A percentile compares a stretch with the other conserved stretches of the same genome.
Evolutionary conservation across 2,329 filamentous ascomycete genomes (phyloP).

Genomic region (Pseudogymnoascus sp.): DNA sequence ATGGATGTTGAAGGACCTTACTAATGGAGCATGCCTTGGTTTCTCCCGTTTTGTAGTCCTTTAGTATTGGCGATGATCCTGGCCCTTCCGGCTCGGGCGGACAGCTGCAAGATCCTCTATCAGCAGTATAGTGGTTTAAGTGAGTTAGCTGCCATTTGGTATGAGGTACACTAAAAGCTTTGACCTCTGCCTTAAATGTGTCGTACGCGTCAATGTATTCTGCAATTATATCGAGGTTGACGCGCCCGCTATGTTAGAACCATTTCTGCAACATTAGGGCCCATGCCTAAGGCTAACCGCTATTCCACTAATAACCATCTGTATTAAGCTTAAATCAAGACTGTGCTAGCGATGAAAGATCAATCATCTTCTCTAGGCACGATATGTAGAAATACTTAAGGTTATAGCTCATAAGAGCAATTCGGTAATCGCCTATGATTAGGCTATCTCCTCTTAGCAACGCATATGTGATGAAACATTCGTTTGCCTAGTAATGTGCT

Average conservation of each 20-base stretch:
- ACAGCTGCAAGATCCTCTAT: background rate
- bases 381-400: background rate
- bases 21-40: background rate
- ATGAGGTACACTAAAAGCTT: background rate
- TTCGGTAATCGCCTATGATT: no score
- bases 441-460: no score
- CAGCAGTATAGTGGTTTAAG: background rate
- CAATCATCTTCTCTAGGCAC: background rate
- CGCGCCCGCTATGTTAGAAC: background rate
- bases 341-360: background rate
- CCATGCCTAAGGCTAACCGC: background rate
- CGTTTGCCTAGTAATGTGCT: background rate
- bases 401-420: no score
- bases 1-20: background rate
- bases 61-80: background rate
- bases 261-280: background rate
- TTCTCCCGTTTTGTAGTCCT: background rate
- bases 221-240: background rate
- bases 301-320: background rate
- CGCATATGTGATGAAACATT: background rate
- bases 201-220: background rate
- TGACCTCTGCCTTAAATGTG: background rate
- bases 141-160: background rate
- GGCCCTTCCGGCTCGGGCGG: background rate
- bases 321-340: background rate